Evolutionary conservation across 768 basidiomycete genomes (phyloP).

Genomic region (Leccinum incarnatum): DNA sequence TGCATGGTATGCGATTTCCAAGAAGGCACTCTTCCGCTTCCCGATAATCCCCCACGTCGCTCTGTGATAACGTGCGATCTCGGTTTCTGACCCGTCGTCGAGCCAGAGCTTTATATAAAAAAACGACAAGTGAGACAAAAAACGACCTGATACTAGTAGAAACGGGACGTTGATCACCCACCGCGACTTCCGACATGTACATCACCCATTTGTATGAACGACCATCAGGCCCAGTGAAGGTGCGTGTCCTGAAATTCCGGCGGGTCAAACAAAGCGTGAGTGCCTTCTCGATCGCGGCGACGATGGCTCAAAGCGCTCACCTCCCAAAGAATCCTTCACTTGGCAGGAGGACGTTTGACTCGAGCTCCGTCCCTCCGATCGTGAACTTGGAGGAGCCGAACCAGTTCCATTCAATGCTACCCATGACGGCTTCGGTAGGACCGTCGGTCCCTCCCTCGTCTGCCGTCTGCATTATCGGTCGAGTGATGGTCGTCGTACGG

Average conservation of each 20-base stretch:
- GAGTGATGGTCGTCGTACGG: conserved; percentile 20
- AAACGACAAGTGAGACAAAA: neutral
- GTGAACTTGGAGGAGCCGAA: conserved; percentile 30
- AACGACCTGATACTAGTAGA: neutral
- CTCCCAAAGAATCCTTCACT: conserved; percentile 15
- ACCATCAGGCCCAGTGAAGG: conserved; percentile 34
- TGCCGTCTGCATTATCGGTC: conserved; percentile 1
- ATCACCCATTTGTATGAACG: conserved; percentile 34
- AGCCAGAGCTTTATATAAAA: conserved; percentile 13
- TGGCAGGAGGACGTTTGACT: conserved; percentile 25
- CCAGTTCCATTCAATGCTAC: conserved; percentile 31
- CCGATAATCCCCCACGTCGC: conserved; percentile 25
- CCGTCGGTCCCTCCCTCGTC: conserved; percentile 6
- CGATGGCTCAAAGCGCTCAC: conserved; percentile 2
- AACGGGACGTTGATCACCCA: neutral
- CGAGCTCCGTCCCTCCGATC: conserved; percentile 26
- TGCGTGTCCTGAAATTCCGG: conserved; percentile 14
- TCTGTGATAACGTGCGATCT: conserved; percentile 23
- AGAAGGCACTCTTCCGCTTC: conserved; percentile 13
- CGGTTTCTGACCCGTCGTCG: conserved; percentile 14
- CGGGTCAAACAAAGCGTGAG: neutral
- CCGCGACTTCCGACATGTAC: conserved; percentile 4
- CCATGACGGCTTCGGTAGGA: conserved; percentile 25
- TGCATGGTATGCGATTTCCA: conserved; percentile 23
- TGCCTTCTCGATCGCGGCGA: neutral